These are phyloP conservation scores for Purpureocillium takamizusanense DNA, from an alignment of 2,329 filamentous ascomycete genomes.

Conservation along the genomic window DNA sequence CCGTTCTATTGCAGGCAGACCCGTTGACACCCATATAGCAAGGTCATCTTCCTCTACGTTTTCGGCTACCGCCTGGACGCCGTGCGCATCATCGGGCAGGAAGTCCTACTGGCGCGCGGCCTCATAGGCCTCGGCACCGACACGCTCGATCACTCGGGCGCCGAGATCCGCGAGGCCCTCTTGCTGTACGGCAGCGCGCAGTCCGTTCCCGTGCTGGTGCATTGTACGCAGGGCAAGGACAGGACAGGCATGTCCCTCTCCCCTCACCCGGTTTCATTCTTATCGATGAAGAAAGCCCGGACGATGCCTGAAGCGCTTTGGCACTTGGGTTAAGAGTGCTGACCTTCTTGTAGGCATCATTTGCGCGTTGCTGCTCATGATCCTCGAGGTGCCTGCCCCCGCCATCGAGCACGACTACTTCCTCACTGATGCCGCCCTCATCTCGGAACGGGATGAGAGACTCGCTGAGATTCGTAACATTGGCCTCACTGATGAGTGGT, in stretches of 20 bases:
- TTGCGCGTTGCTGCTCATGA: slow-evolving; percentile 57
- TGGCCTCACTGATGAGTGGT: slow-evolving; percentile 67
- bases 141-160: slow-evolving; percentile 58
- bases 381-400: slow-evolving; percentile 45
- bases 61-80: slow-evolving; percentile 61
- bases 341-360: slow-evolving; percentile 49
- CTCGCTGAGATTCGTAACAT: slow-evolving; percentile 60
- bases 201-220: slow-evolving; percentile 59
- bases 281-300: too few relatives aligned
- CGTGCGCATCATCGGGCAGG: slow-evolving; percentile 57
- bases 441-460: slow-evolving; percentile 51
- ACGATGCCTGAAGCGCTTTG: too few relatives aligned
- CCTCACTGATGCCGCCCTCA: slow-evolving; percentile 51
- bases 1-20: too few relatives aligned
- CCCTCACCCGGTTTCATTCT: too few relatives aligned
- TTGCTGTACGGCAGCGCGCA: slow-evolving; percentile 17
- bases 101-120: slow-evolving; percentile 65
- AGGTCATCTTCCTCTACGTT: slow-evolving; percentile 51
- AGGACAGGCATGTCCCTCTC: slow-evolving; percentile 39
- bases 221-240: slow-evolving; percentile 89
- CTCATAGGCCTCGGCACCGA: slow-evolving; percentile 61
- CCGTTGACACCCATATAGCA: slow-evolving; percentile 12
- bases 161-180: slow-evolving; percentile 42
- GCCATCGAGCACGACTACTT: slow-evolving; percentile 66
- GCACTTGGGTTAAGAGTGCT: not conserved